Base-by-base conservation (phyloP, 1,284 basidiomycete genomes). In the Rhodofomes roseus region DNA sequence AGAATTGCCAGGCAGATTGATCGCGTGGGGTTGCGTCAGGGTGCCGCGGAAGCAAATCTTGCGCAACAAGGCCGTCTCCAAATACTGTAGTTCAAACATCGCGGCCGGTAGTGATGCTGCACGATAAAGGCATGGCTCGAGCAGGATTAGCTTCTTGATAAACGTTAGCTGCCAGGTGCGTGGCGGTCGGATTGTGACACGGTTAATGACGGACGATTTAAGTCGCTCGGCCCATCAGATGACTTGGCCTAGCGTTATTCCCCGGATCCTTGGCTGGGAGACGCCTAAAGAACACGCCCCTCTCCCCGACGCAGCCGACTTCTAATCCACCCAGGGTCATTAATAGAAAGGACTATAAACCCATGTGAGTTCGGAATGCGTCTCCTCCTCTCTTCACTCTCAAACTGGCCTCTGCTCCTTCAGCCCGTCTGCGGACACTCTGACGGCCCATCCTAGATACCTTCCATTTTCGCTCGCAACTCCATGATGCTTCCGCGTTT, bases 401-500 rank as follows among this genome's bases (percentile, higher is more conserved):
- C 50, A 37, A 52, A 20, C 23, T 54, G 53, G 39, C 18, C 37
- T 23, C 14, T 11, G 1, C n/a, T 20, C 18, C 40, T 20, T 11
- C 37, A 41, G 23, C 23, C 53, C 18, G 12, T 25, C n/a, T 39
- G 37, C 22, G n/a, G 50, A n/a, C 39, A 23, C 37, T 41, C 23
- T 11, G 27, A 36, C 4, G 20, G 12, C 29, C 14, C 54, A 63
- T 65, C 65, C 61, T 66, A 59, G 54, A 39, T 44, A 64, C 66
- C 58, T 65, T 57, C 63, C 66, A 60, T 62, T 61, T 67, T 56
- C 55, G 65, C 62, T 25, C 41, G 34, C 27, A 52, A 55, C 41
- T 18, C 48, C 31, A 65, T 60, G 63, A 64, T 65, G 54, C 56
- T 60, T 20, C 63, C 60, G 22, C 60, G 57, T 22, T 55, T 56